Evolutionary conservation across 441 rosid genomes (phyloP).

Genomic region (Jatropha multifida): DNA sequence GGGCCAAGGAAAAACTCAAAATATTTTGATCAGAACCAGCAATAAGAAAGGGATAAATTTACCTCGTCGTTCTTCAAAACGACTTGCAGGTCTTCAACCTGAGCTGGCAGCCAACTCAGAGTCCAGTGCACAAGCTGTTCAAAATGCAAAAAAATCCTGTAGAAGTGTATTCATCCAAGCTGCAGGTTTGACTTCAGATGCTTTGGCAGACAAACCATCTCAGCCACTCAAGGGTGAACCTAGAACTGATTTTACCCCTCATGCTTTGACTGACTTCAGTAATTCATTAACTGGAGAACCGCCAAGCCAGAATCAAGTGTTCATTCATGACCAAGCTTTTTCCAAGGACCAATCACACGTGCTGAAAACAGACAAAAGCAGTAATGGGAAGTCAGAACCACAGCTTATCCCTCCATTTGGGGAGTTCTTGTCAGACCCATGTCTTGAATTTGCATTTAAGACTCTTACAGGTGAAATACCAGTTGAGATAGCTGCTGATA

Average conservation of each 20-base stretch:
- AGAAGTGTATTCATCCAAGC: constrained; percentile 9
- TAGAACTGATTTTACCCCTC: constrained; percentile 1
- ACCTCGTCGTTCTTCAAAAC: constrained; percentile 36
- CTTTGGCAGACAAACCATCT: constrained; percentile 10
- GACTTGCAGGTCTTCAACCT: constrained; percentile 31
- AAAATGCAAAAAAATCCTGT: constrained; percentile 15
- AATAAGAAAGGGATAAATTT: constrained; percentile 28
- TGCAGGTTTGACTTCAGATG: constrained; percentile 16
- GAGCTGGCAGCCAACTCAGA: constrained; percentile 7
- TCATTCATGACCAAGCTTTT: constrained; percentile 16
- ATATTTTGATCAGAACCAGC: constrained; percentile 15
- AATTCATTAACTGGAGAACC: constrained; percentile 5
- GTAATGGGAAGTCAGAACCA: constrained; percentile 20
- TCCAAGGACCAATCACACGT: constrained; percentile 10
- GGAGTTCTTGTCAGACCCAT: constrained; percentile 42
- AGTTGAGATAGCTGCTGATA: constrained; percentile 17
- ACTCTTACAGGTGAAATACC: constrained; percentile 41
- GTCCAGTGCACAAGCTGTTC: constrained; percentile 17
- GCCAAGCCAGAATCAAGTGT: constrained; percentile 24
- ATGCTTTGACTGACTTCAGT: neutral
- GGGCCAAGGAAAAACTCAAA: constrained; percentile 8
- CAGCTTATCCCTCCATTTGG: constrained; percentile 23
- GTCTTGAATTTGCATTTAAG: constrained; percentile 53
- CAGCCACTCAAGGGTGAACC: constrained; percentile 15
- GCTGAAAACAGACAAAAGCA: constrained; percentile 17